Conservation (phyloP, 2,329 filamentous ascomycete genomes). For the Cylindrodendrum hubeiense region DNA sequence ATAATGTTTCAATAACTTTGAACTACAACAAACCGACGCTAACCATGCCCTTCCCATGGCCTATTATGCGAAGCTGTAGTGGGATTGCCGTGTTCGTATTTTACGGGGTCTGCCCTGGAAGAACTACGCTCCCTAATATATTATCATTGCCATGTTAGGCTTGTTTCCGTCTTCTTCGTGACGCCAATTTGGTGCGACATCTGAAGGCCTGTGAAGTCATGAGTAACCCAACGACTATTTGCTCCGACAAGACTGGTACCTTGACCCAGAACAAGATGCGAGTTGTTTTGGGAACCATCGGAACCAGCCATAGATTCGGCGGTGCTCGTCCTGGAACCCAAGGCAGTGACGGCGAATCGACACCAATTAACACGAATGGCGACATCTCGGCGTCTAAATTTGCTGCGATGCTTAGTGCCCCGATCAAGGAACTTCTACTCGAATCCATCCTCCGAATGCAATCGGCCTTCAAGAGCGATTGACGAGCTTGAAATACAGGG, state of each 20-base stretch:
- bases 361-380: conserved; percentile 44
- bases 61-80: too few species aligned
- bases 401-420: conserved; percentile 57
- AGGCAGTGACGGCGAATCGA: conserved; percentile 41
- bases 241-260: conserved; percentile 76
- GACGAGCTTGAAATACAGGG: too few species aligned
- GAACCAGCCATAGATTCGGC: conserved; percentile 68
- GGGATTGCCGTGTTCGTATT: too few species aligned
- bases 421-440: conserved; percentile 65
- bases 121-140: too few species aligned
- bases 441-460: too few species aligned
- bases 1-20: too few species aligned
- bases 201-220: conserved; percentile 65
- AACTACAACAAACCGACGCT: too few species aligned
- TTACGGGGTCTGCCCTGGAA: too few species aligned
- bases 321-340: conserved; percentile 46
- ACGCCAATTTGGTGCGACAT: conserved; percentile 58
- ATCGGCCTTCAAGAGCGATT: too few species aligned
- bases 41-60: too few species aligned
- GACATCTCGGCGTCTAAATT: conserved; percentile 62
- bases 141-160: too few species aligned
- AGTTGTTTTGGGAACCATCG: conserved; percentile 68
- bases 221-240: conserved; percentile 74
- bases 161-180: too few species aligned
- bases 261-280: conserved; percentile 74